Conservation (phyloP, 148 eudicot genomes). For the Rhododendron griersonianum region DNA sequence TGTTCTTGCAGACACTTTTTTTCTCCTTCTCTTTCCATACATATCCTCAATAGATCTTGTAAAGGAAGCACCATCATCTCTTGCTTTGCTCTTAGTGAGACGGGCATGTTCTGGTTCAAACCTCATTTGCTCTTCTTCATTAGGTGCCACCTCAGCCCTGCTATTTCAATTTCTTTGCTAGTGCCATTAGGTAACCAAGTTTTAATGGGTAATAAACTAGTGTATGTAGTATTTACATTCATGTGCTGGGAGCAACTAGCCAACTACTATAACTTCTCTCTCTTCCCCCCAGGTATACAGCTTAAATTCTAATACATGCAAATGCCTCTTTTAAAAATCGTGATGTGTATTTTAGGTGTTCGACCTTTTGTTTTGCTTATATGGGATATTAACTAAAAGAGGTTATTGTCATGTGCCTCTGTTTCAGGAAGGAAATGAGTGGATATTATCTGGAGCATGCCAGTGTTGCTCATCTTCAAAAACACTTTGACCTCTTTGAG, state of each 20-base stretch:
- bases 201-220: background rate
- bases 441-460: slow-evolving; percentile 94
- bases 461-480: slow-evolving; percentile 69
- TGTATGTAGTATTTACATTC: background rate
- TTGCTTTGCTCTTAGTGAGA: background rate
- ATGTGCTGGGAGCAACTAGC: background rate
- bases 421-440: slow-evolving; percentile 97
- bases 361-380: background rate
- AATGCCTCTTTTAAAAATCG: background rate
- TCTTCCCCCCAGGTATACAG: background rate
- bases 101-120: background rate
- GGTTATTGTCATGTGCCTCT: slow-evolving; percentile 12
- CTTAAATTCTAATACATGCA: background rate
- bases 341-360: background rate
- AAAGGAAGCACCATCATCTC: background rate
- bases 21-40: background rate
- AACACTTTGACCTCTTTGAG: slow-evolving; percentile 87
- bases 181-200: background rate
- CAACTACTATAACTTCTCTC: background rate
- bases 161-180: background rate
- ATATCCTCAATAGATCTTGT: background rate
- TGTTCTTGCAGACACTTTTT: background rate
- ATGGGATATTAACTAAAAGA: background rate
- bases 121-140: background rate
- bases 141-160: background rate